Conservation (phyloP, 768 basidiomycete genomes). For the Clitopilus hobsonii region DNA sequence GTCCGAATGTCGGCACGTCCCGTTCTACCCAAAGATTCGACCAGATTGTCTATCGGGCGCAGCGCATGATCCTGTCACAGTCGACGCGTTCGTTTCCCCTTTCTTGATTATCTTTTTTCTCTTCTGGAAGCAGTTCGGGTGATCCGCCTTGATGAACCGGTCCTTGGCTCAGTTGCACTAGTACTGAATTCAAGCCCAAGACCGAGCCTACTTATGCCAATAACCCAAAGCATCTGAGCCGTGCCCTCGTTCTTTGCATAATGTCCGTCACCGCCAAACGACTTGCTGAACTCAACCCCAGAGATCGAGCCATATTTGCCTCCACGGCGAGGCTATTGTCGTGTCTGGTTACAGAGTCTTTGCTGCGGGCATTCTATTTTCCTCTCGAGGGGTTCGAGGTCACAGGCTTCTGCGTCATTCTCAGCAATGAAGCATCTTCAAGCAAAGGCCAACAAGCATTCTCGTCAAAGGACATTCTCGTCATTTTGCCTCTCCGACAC, state of each 20-base stretch:
- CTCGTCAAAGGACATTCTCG: slow-evolving; percentile 32
- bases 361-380: slow-evolving; percentile 43
- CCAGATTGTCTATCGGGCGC: too few species aligned
- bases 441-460: slow-evolving; percentile 19
- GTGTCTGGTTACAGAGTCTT: slow-evolving; percentile 54
- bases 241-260: too few species aligned
- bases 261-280: slow-evolving; percentile 23
- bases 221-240: too few species aligned
- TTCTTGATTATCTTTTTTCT: neutral
- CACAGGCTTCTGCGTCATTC: slow-evolving; percentile 36
- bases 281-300: slow-evolving; percentile 25
- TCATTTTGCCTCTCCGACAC: slow-evolving; percentile 41
- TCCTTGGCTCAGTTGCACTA: neutral
- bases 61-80: neutral
- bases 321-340: slow-evolving; percentile 47
- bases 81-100: neutral
- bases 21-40: neutral
- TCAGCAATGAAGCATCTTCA: slow-evolving; percentile 25
- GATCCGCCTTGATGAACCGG: neutral
- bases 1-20: neutral
- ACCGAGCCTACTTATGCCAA: too few species aligned
- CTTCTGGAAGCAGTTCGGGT: neutral
- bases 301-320: slow-evolving; percentile 42
- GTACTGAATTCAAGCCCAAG: neutral
- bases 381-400: slow-evolving; percentile 28